Evolutionary conservation across 805 yeast genomes (phyloP).

Genomic region (Pachysolen tannophilus): DNA sequence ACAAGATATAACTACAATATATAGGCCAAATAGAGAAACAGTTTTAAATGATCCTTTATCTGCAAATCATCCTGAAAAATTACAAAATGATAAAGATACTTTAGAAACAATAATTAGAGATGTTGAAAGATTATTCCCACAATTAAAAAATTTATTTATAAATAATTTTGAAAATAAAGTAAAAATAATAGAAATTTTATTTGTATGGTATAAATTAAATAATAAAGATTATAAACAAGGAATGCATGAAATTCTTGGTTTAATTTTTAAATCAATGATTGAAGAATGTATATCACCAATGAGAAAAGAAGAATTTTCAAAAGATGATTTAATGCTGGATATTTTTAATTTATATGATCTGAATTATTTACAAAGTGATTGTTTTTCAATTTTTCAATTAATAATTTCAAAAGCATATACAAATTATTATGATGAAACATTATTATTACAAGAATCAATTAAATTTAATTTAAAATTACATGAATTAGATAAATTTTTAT

Average conservation of each 20-base stretch:
- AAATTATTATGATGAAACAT: conserved; percentile 28
- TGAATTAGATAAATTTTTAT: conserved; percentile 42
- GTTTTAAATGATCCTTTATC: conserved; percentile 5
- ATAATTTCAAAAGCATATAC: conserved; percentile 29
- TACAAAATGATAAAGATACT: conserved; percentile 22
- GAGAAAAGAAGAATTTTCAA: conserved; percentile 3
- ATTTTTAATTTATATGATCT: conserved; percentile 31
- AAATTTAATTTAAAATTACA: conserved; percentile 38
- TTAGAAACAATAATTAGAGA: conserved; percentile 39
- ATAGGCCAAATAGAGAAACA: conserved; percentile 1
- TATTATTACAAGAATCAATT: conserved; percentile 37
- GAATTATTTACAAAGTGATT: conserved; percentile 31
- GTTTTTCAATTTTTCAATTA: conserved; percentile 33
- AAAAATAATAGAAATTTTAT: conserved; percentile 34
- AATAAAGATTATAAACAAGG: conserved; percentile 45
- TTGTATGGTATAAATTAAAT: conserved; percentile 41
- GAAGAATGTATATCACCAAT: conserved; percentile 28
- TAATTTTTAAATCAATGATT: conserved; percentile 32
- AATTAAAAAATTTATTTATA: conserved; percentile 22
- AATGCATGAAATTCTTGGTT: conserved; percentile 44
- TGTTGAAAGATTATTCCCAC: conserved; percentile 45
- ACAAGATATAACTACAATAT: conserved; percentile 14
- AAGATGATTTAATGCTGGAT: conserved; percentile 23
- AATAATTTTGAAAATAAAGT: conserved; percentile 17
- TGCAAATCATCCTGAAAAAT: background rate